Conservation (phyloP, 2,329 filamentous ascomycete species). For the Pseudopyricularia cyperi region DNA sequence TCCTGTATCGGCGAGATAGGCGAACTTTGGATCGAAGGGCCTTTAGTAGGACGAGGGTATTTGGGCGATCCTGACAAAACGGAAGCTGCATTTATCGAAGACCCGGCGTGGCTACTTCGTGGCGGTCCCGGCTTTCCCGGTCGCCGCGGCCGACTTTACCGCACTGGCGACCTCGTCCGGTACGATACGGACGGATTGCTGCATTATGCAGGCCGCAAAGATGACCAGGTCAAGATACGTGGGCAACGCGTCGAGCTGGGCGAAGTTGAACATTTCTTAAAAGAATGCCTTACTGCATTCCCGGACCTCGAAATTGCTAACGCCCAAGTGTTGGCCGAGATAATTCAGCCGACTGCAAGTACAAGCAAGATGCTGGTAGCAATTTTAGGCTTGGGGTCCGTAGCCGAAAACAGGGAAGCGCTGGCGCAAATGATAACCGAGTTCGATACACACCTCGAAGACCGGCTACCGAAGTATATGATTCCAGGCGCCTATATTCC, state of each 20-base stretch:
- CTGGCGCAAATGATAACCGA: background rate
- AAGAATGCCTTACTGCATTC: background rate
- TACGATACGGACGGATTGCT: background rate
- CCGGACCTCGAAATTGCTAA: background rate
- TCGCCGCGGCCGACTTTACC: background rate
- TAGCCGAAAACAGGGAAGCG: background rate
- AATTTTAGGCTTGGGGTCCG: background rate
- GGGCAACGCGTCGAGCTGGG: background rate
- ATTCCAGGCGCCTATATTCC: conserved; percentile 33
- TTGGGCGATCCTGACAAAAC: background rate
- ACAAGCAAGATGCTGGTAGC: background rate
- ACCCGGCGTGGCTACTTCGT: background rate
- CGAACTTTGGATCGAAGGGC: background rate
- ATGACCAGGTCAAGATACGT: background rate
- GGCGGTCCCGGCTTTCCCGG: background rate
- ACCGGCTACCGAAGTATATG: conserved; percentile 26
- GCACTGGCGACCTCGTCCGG: background rate
- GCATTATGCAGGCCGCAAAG: background rate
- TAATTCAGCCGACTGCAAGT: background rate
- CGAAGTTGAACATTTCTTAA: background rate
- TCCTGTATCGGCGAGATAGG: background rate
- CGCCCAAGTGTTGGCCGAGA: too few relatives aligned
- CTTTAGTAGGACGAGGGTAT: background rate
- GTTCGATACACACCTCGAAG: too few relatives aligned
- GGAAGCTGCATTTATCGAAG: background rate